Conservation (phyloP, 2,329 filamentous ascomycete genomes). For the Periglandula ipomoeae region DNA sequence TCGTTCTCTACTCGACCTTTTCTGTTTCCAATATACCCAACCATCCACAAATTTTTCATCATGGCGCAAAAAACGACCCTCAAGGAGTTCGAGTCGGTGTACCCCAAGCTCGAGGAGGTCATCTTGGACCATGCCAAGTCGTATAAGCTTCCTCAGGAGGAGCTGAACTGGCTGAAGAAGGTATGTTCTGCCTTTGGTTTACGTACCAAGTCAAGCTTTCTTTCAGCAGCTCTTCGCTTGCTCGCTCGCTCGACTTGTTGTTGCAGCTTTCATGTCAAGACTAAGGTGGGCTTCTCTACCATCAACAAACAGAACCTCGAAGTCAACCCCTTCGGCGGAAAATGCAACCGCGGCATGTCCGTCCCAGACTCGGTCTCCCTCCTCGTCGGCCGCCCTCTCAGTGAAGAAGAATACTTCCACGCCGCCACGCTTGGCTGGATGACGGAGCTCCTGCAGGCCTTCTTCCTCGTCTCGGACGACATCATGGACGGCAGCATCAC, state of each 20-base stretch:
- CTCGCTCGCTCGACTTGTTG: too few relatives aligned
- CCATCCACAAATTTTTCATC: too few relatives aligned
- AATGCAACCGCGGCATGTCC: constrained; percentile 98
- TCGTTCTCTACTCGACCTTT: neutral
- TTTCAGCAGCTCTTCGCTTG: too few relatives aligned
- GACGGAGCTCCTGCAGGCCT: constrained; percentile 95
- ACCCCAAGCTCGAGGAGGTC: constrained; percentile 75
- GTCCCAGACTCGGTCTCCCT: constrained; percentile 84
- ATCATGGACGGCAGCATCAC: constrained; percentile 98
- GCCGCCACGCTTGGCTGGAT: constrained; percentile 89
- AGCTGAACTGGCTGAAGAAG: constrained; percentile 78
- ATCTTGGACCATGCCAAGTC: constrained; percentile 67
- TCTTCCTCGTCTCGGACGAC: constrained; percentile 97
- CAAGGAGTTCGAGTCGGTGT: constrained; percentile 82
- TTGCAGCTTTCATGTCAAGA: neutral
- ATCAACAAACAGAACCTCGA: constrained; percentile 55
- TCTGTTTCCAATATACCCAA: neutral
- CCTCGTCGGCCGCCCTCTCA: constrained; percentile 62
- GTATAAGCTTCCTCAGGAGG: constrained; percentile 75
- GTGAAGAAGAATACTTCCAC: constrained; percentile 77
- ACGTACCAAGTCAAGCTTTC: too few relatives aligned
- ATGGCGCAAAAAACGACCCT: constrained; percentile 68
- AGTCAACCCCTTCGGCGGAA: constrained; percentile 83
- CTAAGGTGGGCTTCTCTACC: too few relatives aligned
- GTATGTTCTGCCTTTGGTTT: constrained; percentile 35